These are phyloP conservation scores for Dovyalis caffra DNA, from an alignment of 345 rosid genomes.

Conservation along the genomic window DNA sequence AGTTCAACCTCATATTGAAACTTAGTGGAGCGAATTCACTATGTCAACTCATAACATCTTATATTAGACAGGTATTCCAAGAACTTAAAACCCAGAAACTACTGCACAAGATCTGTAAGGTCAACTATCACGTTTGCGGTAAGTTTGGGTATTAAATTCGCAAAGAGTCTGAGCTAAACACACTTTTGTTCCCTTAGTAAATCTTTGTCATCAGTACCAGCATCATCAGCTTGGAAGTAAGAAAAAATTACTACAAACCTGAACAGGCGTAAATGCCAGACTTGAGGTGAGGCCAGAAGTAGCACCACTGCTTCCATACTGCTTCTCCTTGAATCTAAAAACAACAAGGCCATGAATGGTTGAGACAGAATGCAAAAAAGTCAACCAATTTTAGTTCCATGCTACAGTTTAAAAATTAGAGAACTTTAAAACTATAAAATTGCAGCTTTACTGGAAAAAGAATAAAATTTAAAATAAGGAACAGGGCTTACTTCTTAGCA, in stretches of 20 bases:
- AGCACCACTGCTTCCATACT: slow-evolving; percentile 74
- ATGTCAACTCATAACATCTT: background rate
- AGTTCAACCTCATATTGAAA: background rate
- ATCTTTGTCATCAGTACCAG: background rate
- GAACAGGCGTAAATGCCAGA: slow-evolving; percentile 92
- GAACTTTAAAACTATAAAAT: background rate
- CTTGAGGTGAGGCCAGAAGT: slow-evolving; percentile 92
- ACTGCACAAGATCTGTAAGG: background rate
- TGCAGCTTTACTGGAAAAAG: background rate
- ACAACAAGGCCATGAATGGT: slow-evolving; percentile 1
- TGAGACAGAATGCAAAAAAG: background rate
- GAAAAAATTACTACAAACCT: slow-evolving; percentile 48
- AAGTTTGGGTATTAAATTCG: background rate
- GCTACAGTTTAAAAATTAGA: background rate
- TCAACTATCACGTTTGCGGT: background rate
- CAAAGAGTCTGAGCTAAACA: background rate
- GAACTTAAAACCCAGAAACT: background rate
- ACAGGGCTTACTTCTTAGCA: slow-evolving; percentile 65
- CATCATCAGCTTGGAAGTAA: background rate
- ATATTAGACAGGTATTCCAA: background rate
- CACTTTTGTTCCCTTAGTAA: background rate
- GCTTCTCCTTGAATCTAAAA: slow-evolving; percentile 83
- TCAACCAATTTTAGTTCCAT: background rate
- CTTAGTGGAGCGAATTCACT: background rate
- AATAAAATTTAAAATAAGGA: background rate